Evolutionary conservation across 805 yeast genomes (phyloP), one percentile per base, ranked within the genome.

Genomic region (Kluyveromyces nonfermentans): DNA sequence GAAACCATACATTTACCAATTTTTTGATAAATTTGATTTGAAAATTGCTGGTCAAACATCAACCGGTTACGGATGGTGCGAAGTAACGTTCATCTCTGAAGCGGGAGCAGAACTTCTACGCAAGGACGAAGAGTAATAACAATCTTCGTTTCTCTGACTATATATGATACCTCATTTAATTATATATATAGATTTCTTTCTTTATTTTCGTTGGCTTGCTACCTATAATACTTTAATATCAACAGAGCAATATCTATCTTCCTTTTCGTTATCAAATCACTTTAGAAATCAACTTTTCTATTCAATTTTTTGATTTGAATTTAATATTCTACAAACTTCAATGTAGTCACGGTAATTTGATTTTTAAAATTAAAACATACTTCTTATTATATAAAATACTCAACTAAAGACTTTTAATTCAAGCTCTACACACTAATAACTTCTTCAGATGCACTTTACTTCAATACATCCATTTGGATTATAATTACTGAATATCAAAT

Each of bases 1-100:
- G 21, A 85, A 83, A 62, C 98, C 98, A n/a, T 90, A 77, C 69
- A 90, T 93, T 57, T 93, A 89, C 67, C 97, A 93, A 69, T 93
- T 78, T 69, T 76, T 82, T 62, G 82, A 85, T 61, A 53, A 55
- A 28, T 59, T 60, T 38, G 44, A 50, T 15, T 41, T 61, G 42
- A 51, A 52, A 20, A 47, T 60, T 21, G 48, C 44, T 12, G 54
- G 49, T 28, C 46, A 53, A 37, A 42, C 46, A 21, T 46, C 48
- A n/a, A 46, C 52, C 12, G 64, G 66, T 46, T 35, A 58, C 28
- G 59, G 62, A 40, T 54, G 64, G 62, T 50, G 55, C 21, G 66
- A 62, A 49, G 62, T 62, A 18, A 56, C 64, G 12, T 62, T 60
- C 50, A 62, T 62, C 30, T 58, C 65, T 10, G 60, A 57, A 50